Evolutionary conservation across 2,329 filamentous ascomycete species (phyloP).

Genomic region (Hypoxylon sp.): DNA sequence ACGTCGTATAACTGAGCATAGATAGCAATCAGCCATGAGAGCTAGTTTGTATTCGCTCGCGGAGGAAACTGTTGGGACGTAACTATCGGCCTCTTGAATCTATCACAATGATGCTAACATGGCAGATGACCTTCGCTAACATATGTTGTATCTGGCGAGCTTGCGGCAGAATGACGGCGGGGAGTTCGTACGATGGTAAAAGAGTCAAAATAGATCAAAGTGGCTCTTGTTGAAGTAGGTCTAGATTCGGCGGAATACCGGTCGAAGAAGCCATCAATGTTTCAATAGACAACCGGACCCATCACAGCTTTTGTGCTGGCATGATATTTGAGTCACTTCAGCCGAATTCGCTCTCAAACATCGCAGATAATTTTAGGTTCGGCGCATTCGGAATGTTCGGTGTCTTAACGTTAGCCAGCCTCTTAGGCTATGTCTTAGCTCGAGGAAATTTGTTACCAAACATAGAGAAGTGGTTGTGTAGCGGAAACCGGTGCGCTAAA

Average conservation of each 20-base stretch:
- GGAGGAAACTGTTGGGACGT: not conserved
- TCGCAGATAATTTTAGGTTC: not conserved
- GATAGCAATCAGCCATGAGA: not conserved
- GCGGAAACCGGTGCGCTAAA: conserved; percentile 22
- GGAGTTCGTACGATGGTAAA: not conserved
- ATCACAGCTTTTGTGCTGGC: not conserved
- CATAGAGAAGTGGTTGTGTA: not conserved
- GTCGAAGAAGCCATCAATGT: not conserved
- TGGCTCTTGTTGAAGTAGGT: not conserved
- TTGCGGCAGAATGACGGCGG: not conserved
- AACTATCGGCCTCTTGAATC: not conserved
- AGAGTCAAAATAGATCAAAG: not conserved
- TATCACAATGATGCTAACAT: not conserved
- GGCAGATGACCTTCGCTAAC: not conserved
- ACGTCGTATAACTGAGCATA: not conserved
- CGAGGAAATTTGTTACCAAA: conserved; percentile 4
- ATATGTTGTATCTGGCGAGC: not conserved
- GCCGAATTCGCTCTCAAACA: not conserved
- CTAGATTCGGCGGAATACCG: not conserved
- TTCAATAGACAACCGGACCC: not conserved
- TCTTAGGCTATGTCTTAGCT: conserved; percentile 4
- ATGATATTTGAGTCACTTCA: not conserved
- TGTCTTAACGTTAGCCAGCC: conserved; percentile 2
- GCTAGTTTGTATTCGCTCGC: not conserved
- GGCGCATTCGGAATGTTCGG: conserved; percentile 22